Percentiles rank a stretch among this genome's conserved stretches.
Conservation (phyloP, 345 rosid genomes). For the Camelina neglecta region DNA sequence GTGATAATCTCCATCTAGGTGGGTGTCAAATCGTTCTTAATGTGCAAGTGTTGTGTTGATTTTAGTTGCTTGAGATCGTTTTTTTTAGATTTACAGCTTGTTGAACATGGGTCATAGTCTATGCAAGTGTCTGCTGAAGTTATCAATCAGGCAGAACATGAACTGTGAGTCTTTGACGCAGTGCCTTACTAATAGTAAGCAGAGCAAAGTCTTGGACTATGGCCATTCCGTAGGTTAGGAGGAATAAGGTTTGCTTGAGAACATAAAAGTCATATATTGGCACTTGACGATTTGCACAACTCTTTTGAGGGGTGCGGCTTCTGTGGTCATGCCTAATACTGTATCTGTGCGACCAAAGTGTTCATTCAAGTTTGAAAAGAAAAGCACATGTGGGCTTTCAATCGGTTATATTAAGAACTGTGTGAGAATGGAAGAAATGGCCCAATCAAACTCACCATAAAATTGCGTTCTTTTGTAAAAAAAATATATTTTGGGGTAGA, state of each 20-base stretch:
- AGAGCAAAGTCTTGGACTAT: neutral
- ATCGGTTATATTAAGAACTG: neutral
- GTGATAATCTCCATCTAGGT: neutral
- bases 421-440: neutral
- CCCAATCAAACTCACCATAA: neutral
- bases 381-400: neutral
- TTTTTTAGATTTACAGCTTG: neutral
- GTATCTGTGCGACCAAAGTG: no score
- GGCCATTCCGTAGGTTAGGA: neutral
- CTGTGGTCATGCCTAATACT: neutral
- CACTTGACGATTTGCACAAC: neutral
- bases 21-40: neutral
- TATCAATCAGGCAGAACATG: neutral
- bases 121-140: slow-evolving; percentile 2
- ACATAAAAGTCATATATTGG: neutral
- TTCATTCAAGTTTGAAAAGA: neutral
- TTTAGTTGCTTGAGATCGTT: neutral
- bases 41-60: slow-evolving; percentile 6
- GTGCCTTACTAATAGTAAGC: neutral
- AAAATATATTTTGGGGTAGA: no score
- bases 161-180: neutral
- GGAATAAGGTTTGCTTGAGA: neutral
- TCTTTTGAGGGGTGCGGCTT: neutral
- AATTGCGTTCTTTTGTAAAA: neutral
- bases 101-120: neutral